Base-by-base conservation (phyloP, 768 basidiomycete genomes). In the Leccinum incarnatum region DNA sequence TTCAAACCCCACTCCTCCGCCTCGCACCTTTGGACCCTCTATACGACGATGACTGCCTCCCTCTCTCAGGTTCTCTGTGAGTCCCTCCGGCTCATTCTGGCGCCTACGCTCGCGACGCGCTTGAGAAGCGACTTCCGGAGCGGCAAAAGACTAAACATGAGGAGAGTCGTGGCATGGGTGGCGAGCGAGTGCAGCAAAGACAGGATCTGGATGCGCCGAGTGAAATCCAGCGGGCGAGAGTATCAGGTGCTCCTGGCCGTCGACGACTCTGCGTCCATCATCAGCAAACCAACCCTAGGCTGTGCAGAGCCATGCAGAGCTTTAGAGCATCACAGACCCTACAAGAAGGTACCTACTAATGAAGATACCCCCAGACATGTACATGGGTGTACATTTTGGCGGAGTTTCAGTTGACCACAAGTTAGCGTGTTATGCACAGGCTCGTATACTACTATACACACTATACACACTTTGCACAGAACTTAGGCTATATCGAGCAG, bases 171-270 rank as follows among this genome's bases (percentile, higher is more conserved):
- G 61, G 86, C 91, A 3, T 98, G 96, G 79, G 95, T 99, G 61
- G 96, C 96, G 36, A 93, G 90, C 75, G 97, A 99, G 76, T 99
- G 93, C 78, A 98, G 95, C 54, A 98, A 98, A 73, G 96, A 99
- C 81, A 95, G 95, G 76, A 98, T 98, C 63, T 99, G 97, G 97
- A 79, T 98, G 36, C 88, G 96, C 23, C 84, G 97, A 19, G 97
- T 95, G 4, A 87, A 90, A 52, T 95, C 97, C 5, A 94, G 92
- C 70, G 87, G 91, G 67, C 83, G 97, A 51, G 95, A 97, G 70
- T 98, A 98, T 73, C 96, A 99, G 69, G 86, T 99, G 2, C 83
- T 98, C 42, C 82, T 99, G 57, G 90, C 94, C 11, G 83, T 99
- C 51, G 97, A 98, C 69, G 97, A 98, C 77, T 98, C 95, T 4